Evolutionary conservation across 1,284 basidiomycete genomes (phyloP), one percentile per base, ranked within the genome.

Genomic region (Microbotryum scabiosae): DNA sequence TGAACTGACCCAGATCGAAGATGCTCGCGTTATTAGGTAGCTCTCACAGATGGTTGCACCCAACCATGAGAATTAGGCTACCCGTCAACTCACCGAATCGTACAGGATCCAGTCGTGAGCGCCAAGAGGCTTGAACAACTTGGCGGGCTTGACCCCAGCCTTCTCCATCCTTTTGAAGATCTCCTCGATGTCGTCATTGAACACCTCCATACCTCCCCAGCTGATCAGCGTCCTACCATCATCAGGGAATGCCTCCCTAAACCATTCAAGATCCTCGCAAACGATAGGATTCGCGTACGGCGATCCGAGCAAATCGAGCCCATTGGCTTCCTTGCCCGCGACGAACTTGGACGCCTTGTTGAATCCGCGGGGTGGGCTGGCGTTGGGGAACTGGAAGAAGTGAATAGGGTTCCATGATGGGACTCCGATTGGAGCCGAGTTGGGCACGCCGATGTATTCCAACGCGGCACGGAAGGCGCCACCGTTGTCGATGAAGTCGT

Each of bases 261-360:
- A 53, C 64, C 64, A 65, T 6, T 16, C 18, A 26, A 43, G 21
- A 43, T 62, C 61, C 21, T 56, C 32, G 28, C 28, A 26, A 4
- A 57, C 25, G 8, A 30, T 56, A 23, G 66, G 66, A 30, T 65
- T 60, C 54, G 62, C 58, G 36, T 63, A 65, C 23, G 66, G 66
- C 25, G 28, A 48, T 23, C 43, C 28, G 48, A 67, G 55, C 2
- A 61, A 45, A 18, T 61, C 56, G 32, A 58, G n/a, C 4, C 59
- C 59, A 28, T 65, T 51, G 43, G 60, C 54, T 10, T 62, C 59
- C 41, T 28, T 23, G 21, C 44, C 62, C 2, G 50, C 26, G 26
- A 54, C 18, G 9, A 14, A 12, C n/a, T 50, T 45, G 58, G 48
- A 54, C 12, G 46, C 8, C 51, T 52, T 52, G 5, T 49, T 44